Base-by-base conservation (phyloP, 2,329 filamentous ascomycete species). In the Harringtonia aguacate region DNA sequence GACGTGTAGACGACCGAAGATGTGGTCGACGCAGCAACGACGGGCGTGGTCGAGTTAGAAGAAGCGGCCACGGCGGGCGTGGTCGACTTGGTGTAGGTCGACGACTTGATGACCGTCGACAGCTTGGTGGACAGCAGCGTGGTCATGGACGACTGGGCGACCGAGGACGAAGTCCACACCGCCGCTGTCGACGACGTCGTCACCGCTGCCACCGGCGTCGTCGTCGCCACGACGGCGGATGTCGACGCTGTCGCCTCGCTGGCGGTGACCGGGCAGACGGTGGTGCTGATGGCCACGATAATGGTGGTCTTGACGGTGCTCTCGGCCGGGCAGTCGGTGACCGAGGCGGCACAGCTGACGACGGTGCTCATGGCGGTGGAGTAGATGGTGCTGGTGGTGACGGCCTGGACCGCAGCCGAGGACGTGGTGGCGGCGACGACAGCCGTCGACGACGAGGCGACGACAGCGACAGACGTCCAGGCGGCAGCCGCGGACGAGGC, bases 201-300 rank as follows among this genome's bases (percentile, higher is more conserved):
- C n/a, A 27, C 20, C 17, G 18, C 27, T 20, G 28, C 15, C 12
- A 8, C n/a, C n/a, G n/a, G n/a, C n/a, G n/a, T n/a, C n/a, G n/a
- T n/a, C n/a, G n/a, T n/a, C n/a, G n/a, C n/a, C n/a, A n/a, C n/a
- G n/a, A n/a, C n/a, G n/a, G n/a, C n/a, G n/a, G n/a, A n/a, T n/a
- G n/a, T 35, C 34, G 40, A 12, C 13, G 28, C n/a, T n/a, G 39
- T 22, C n/a, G 18, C 41, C 31, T 22, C 9, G 5, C 27, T 52
- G 45, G 59, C 53, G 34, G 63, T 55, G 8, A 69, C 61, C 20
- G 67, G 66, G 61, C 65, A 69, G 53, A 70, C 57, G 47, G 66
- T 68, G 47, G 65, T 67, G 48, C 61, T 62, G 46, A 61, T 57
- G 31, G 63, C 55, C 45, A 65, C 55, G 47, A 56, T 57, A 42